Percentiles rank a stretch among this genome's conserved stretches.
Conservation (phyloP, 164 flowering plant genomes). For the Nelumbo lutea region DNA sequence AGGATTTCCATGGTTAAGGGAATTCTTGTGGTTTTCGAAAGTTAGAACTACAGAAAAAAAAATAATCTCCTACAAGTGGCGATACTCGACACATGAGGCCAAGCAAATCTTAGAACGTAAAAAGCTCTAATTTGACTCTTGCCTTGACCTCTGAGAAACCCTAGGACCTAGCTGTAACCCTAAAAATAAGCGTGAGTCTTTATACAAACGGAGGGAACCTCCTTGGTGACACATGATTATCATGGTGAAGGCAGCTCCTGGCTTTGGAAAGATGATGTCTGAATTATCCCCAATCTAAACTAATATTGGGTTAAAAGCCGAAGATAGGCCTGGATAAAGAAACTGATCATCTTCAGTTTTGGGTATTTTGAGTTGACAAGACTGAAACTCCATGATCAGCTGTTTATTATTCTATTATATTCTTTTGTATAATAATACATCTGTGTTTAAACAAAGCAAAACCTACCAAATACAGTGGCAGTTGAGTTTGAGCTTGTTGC, state of each 20-base stretch:
- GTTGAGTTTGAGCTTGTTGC: too few relatives aligned
- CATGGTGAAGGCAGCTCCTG: background rate
- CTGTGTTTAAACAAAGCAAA: too few relatives aligned
- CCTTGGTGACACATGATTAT: background rate
- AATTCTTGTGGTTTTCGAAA: too few relatives aligned
- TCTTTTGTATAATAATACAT: too few relatives aligned
- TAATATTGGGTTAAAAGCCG: background rate
- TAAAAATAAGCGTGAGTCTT: background rate
- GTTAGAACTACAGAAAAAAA: too few relatives aligned
- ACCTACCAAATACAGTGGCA: too few relatives aligned
- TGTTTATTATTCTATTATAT: too few relatives aligned
- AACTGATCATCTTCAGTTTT: too few relatives aligned
- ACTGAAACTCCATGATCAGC: too few relatives aligned
- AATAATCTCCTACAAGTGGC: background rate
- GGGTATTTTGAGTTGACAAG: too few relatives aligned
- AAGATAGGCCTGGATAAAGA: too few relatives aligned
- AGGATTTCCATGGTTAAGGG: too few relatives aligned
- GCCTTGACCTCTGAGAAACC: background rate
- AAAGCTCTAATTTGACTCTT: slow-evolving; percentile 1
- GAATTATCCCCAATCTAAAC: background rate
- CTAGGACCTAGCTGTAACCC: slow-evolving; percentile 3
- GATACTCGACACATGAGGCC: background rate
- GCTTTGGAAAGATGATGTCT: background rate
- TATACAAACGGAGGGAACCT: background rate
- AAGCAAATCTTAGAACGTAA: slow-evolving; percentile 2